phyloP scores from a whole-genome alignment of 2,329 filamentous ascomycete species.

The Blastomyces parvus region DNA sequence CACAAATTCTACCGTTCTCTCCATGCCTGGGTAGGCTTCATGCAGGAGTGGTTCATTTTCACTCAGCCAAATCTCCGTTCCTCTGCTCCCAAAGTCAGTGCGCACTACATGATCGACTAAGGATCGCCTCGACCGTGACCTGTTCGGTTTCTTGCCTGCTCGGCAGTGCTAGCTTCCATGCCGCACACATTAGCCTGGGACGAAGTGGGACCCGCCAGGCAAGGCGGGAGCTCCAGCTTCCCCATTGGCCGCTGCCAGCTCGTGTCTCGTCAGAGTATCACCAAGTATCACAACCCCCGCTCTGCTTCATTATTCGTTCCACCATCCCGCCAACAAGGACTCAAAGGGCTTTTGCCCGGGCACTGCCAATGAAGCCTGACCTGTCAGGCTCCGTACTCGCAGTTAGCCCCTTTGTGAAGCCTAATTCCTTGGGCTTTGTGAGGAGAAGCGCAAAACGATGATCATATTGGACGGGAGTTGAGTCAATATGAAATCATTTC shows the following conservation, averaged over 20 bases:
- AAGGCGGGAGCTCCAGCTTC: neutral
- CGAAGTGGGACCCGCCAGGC: neutral
- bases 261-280: constrained; percentile 5
- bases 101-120: neutral
- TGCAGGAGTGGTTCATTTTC: neutral
- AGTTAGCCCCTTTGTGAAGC: neutral
- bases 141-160: neutral
- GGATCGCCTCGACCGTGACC: neutral
- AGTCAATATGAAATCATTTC: neutral
- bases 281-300: neutral
- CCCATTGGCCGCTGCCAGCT: neutral
- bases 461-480: neutral
- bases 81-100: neutral
- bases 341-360: neutral
- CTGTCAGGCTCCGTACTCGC: neutral
- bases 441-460: neutral
- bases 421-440: neutral
- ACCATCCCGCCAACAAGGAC: neutral
- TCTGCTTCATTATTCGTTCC: constrained; percentile 11
- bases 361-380: neutral
- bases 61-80: neutral
- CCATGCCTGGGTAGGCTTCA: neutral
- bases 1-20: neutral
- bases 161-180: neutral
- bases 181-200: neutral